Evolutionary conservation across 106 monocot species (phyloP), one percentile per base, ranked within the genome.

Genomic region (Chionographis japonica): DNA sequence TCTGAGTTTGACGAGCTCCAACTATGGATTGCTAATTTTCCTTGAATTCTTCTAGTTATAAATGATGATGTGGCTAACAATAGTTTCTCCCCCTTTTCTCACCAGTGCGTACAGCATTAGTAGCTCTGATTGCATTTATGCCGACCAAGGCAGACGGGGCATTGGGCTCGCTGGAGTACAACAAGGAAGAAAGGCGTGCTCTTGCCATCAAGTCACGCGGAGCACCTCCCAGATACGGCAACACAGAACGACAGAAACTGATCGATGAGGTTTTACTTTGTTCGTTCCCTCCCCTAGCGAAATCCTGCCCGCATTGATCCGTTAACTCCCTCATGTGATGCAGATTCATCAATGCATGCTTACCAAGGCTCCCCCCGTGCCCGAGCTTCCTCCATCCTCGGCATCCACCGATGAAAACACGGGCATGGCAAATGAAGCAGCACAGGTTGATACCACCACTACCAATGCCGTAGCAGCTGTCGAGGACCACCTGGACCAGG

Each of bases 121-220:
- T 98, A 8, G 97, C 97, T 17, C 61, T 98, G 72, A 87, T 98
- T 72, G 92, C 97, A 52, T 98, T 98, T 58, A 92, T 97, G 89
- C 92, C 92, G 52, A 92, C 97, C n/a, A 87, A 78, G 68, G 89
- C 92, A n/a, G 87, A 87, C 46, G 97, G 97, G 4, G 97, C 97
- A 38, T 40, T 98, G 12, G 97, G 97, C 40, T 98, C 97, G n/a
- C 80, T 98, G 1, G 97, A 98, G 66, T 98, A 84, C 79, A 85
- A 77, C 40, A 98, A 98, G 70, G 90, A 90, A 68, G 97, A 90
- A 59, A 76, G 92, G 72, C 84, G 63, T 11, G 62, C 66, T 35
- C 90, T 98, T 62, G 92, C 97, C 64, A 87, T 92, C 67, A 98
- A 90, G 72, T 98, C 97, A 18, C 86, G 92, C 19, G 87, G 83